phyloP scores from a whole-genome alignment of 371 early-diverging fungal genomes.

The Mortierella sp. region DNA sequence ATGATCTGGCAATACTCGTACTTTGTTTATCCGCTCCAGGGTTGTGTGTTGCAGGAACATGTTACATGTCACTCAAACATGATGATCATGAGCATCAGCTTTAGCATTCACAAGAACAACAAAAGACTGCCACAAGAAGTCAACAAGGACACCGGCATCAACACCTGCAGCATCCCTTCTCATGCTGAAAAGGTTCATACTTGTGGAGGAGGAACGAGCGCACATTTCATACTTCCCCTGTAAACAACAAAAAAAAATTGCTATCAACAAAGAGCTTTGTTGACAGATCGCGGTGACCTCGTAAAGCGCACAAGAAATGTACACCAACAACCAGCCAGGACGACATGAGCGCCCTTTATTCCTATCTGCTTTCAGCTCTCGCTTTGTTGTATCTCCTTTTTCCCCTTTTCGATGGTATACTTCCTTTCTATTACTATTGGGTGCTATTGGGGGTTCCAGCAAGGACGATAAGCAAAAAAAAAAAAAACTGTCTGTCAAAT shows the following conservation, averaged over 20 bases:
- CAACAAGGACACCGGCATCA: not conserved
- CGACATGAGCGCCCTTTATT: not conserved
- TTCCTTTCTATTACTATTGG: no score
- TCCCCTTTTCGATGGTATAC: no score
- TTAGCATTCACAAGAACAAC: not conserved
- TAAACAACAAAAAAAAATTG: not conserved
- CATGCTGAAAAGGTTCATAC: no score
- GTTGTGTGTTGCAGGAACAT: not conserved
- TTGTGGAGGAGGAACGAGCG: no score
- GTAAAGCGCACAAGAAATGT: not conserved
- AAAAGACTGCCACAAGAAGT: not conserved
- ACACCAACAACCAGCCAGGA: not conserved
- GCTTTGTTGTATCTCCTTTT: no score
- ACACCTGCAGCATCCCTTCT: not conserved
- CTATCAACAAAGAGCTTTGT: not conserved
- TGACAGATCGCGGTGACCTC: not conserved
- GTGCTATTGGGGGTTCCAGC: no score
- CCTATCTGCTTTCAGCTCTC: no score
- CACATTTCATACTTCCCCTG: no score
- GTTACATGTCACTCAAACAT: not conserved
- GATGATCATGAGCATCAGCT: not conserved
- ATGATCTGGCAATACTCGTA: not conserved
- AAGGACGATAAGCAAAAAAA: no score
- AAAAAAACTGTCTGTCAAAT: no score
- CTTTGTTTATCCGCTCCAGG: not conserved